Base-by-base conservation (phyloP, 345 rosid genomes). In the Heritiera littoralis region DNA sequence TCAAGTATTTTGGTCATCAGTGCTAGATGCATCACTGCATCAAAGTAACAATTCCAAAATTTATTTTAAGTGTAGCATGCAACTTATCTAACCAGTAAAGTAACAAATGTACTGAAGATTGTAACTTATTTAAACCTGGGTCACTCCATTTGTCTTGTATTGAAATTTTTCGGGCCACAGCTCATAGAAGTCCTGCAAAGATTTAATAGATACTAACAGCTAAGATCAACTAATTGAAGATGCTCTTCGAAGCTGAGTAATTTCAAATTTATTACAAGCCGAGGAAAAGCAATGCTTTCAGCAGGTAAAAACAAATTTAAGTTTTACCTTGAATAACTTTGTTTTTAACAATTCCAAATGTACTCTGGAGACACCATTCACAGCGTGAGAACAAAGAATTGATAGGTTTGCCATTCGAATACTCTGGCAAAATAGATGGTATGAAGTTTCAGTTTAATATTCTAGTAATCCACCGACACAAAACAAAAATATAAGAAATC, bases 391-490 rank as follows among this genome's bases (percentile, higher is more conserved):
- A 51, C 90, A 81, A 72, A 85, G 81, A 80, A 87, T 66, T 63
- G 90, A 76, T 58, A 87, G 86, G 80, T 87, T 78, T 60, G 88
- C 90, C 90, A 87, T 87, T 51, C 88, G 86, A 71, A 87, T 84
- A 75, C 75, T 81, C 90, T 87, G 83, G 74, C 54, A 66, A 65
- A 51, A 46, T 8, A 59, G 71, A 75, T 48, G 40, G 35, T 9
- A 30, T 52, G 40, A 66, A 78, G 72, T 66, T 32, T 63, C 28
- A 68, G 15, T 45, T 81, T 54, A 13, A 32, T 30, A 61, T n/a
- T 4, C 48, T 61, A 61, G 66, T n/a, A 73, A 67, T 35, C 43
- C 69, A 70, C 67, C 43, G 76, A 56, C 35, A 63, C 6, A 60
- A 12, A 35, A 71, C 7, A 75, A 43, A 68, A 7, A 63, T 18